Evolutionary conservation across 2,329 filamentous ascomycete species (phyloP), one percentile per base, ranked within the genome.

Genomic region (Colletotrichum sp.): DNA sequence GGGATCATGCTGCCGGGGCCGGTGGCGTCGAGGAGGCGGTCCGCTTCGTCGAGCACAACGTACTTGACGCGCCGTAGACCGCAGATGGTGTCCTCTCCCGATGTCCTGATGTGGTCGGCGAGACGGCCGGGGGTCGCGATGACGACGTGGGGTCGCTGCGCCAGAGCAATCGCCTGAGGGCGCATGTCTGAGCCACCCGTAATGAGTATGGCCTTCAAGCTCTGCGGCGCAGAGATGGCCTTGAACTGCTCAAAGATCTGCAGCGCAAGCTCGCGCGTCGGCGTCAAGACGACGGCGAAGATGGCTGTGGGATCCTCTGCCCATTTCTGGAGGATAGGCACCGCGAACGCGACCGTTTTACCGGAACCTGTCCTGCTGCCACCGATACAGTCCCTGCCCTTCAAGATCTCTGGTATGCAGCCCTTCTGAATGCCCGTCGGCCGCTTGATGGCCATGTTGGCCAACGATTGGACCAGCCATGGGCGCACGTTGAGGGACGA

Each of bases 241-340:
- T 95, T 95, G 87, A 99, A 93, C 84, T 99, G 97, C 86, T 99
- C 97, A 83, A 94, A 98, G 66, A 99, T 98, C 83, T 99, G 97
- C 26, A 99, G 90, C 6, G 97, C 97, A 75, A 99, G 91, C 86
- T 99, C 97, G 80, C 94, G 91, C 8, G 95, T 98, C 24, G 96
- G 96, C 10, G 97, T 99, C 81, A 99, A 86, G 16, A 99, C 92
- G 8, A 99, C 88, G 3, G 92, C 96, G 84, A 95, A 99, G 80
- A 99, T 96, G 59, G 95, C 97, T 75, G 94, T 93, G 1, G 97
- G 97, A 86, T 99, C 96, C 82, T 96, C 91, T 3, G 96, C 93
- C 96, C 96, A 99, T 84, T 94, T 94, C 83, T 99, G 96, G 78
- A 99, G 87, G 76, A 99, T 98, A 1, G 97, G 97, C 12, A 96